Evolutionary conservation across 2,329 filamentous ascomycete species (phyloP), one percentile per base, ranked within the genome.

Genomic region (Remersonia thermophila): DNA sequence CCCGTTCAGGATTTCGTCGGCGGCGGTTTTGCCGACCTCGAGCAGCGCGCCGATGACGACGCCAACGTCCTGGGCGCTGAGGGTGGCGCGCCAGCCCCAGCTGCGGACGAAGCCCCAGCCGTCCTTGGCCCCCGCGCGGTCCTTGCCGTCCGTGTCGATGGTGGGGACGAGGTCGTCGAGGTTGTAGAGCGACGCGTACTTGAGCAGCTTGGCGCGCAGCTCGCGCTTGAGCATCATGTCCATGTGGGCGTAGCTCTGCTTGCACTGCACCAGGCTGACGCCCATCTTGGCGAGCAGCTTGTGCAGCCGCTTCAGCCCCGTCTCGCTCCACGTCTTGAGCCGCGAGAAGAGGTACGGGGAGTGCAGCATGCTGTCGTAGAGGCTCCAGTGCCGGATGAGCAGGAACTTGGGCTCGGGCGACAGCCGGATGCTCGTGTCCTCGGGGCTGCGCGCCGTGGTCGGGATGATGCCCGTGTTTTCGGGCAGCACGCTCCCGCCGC

Each of bases 221-320:
- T 84, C 83, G 4, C 84, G 79, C 60, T 96, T 98, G 25, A 98
- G 65, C 58, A 93, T 80, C 77, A 95, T 93, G 59, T 96, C 89
- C 87, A 98, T 96, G 57, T 98, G 91, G 0, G 86, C 85, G 55
- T 96, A 98, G 54, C 78, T 89, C 58, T 96, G 91, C 51, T 85
- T 87, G 61, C 87, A 94, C 60, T 98, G 89, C 4, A 80, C 81
- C 27, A 96, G 66, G 52, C 84, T 93, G 37, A 98, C 83, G 23
- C 91, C 91, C 89, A 98, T 98, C 59, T 96, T 98, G 30, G 91
- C 91, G 3, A 98, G 70, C 1, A 98, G 71, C 55, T 96, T 96
- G 58, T 95, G 84, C 14, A 98, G 66, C 35, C 89, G 75, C 56
- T 93, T 93, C 36, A 83, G 71, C 3, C 91, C 91, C 34, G 72